Conservation (phyloP, 73 alveolate genomes). For the Diophrys appendiculata region DNA sequence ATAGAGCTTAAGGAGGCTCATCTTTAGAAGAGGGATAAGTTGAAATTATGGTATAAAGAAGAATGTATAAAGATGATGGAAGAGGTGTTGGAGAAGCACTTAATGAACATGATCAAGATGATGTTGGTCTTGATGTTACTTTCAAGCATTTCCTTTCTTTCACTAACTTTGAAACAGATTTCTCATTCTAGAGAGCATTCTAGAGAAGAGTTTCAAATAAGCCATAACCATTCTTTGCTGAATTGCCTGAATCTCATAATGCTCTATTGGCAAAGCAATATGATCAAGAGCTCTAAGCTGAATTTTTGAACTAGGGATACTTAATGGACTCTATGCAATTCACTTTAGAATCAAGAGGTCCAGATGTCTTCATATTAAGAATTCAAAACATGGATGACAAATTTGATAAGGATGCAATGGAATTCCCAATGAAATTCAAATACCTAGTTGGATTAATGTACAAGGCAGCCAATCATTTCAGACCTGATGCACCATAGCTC, state of each 20-base stretch:
- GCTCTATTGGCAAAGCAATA: background rate
- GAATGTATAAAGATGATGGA: constrained; percentile 58
- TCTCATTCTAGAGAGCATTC: background rate
- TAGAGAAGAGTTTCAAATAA: background rate
- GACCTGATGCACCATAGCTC: background rate
- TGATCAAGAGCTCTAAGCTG: background rate
- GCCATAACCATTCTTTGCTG: background rate
- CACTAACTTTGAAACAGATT: constrained; percentile 9
- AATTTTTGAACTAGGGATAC: no score
- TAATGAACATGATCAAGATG: constrained; percentile 77
- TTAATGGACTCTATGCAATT: background rate
- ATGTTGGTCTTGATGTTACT: constrained; percentile 31
- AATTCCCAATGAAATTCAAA: background rate
- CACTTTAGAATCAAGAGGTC: background rate
- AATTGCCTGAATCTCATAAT: background rate
- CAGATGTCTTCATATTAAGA: background rate
- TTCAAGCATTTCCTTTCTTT: constrained; percentile 4
- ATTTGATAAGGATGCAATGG: background rate
- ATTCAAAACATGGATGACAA: background rate
- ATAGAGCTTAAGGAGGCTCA: constrained; percentile 91
- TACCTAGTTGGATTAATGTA: background rate
- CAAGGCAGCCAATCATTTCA: background rate
- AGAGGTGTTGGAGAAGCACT: constrained; percentile 74
- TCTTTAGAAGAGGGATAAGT: constrained; percentile 82
- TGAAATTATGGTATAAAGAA: constrained; percentile 92